Base-by-base conservation (phyloP, 306 rosid genomes). In the Rosa multiflora region DNA sequence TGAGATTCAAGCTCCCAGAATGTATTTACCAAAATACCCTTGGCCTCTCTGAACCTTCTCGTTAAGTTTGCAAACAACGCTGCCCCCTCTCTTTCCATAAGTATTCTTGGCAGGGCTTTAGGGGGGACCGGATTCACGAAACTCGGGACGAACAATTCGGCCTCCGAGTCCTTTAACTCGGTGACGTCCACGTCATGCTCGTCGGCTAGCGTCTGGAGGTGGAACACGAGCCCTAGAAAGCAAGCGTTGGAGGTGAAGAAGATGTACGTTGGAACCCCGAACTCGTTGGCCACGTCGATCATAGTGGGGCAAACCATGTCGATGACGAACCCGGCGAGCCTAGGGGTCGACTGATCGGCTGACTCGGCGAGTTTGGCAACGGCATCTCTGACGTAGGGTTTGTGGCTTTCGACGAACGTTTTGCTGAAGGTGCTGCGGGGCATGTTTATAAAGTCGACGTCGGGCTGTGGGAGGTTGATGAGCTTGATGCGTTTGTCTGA, bases 251-350 rank as follows among this genome's bases (percentile, higher is more conserved):
- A 76, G 0, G 87, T 47, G 70, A 62, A 63, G 42, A 52, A 79
- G 42, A 71, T 0, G 53, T 85, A 85, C 2, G 71, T 42, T 2
- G 88, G 83, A 23, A 82, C 74, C 49, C 53, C 77, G 0, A 86
- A 74, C 49, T 86, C 89, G 13, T 80, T 46, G 4, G 78, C 91
- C 7, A 87, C 85, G 9, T 90, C 91, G 7, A 78, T 79, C 86
- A 87, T 82, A 23, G 76, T 1, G 2, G 90, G 80, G 61, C 89
- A 88, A 70, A 88, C 80, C 92, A 90, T 86, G 85, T 90, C 90
- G 0, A 90, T 73, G 3, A 90, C 78, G 18, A 90, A 85, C 0
- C 87, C 94, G 11, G 86, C 86, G 14, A 90, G 82, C 21, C 55
- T 61, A 0, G 83, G 67, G 7, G 72, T 40, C 3, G 37, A 23